phyloP scores from a whole-genome alignment of 2,329 filamentous ascomycete species.

The Calonectria leucothoes region DNA sequence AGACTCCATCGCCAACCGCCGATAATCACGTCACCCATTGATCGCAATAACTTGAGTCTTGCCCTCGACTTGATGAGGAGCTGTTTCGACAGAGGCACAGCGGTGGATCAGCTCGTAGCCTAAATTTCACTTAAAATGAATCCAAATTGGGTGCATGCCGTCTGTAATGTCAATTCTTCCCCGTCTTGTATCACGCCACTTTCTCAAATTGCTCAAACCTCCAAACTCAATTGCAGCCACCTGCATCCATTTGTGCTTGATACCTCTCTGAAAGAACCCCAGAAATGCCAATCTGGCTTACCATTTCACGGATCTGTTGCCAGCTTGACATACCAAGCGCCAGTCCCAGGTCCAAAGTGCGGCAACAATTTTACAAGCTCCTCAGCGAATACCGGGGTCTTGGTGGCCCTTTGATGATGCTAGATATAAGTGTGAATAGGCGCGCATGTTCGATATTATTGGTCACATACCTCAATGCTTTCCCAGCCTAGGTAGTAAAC shows the following conservation, averaged over 20 bases:
- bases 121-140: neutral
- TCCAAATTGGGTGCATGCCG: neutral
- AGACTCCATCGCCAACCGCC: neutral
- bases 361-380: slow-evolving; percentile 30
- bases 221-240: neutral
- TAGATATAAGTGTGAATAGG: neutral
- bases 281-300: neutral
- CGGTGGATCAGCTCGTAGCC: neutral
- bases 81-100: neutral
- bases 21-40: neutral
- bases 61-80: neutral
- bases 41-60: too few relatives aligned
- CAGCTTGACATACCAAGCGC: slow-evolving; percentile 34
- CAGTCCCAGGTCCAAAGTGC: slow-evolving; percentile 26
- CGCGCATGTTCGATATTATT: neutral
- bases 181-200: neutral
- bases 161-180: neutral
- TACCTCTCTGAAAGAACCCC: neutral
- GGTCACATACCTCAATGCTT: slow-evolving; percentile 31
- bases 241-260: neutral
- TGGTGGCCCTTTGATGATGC: slow-evolving; percentile 30
- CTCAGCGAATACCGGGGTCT: slow-evolving; percentile 27
- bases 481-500: slow-evolving; percentile 35
- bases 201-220: neutral
- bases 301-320: neutral